Evolutionary conservation across 1,284 basidiomycete genomes (phyloP).

Genomic region (Irpex sp.): DNA sequence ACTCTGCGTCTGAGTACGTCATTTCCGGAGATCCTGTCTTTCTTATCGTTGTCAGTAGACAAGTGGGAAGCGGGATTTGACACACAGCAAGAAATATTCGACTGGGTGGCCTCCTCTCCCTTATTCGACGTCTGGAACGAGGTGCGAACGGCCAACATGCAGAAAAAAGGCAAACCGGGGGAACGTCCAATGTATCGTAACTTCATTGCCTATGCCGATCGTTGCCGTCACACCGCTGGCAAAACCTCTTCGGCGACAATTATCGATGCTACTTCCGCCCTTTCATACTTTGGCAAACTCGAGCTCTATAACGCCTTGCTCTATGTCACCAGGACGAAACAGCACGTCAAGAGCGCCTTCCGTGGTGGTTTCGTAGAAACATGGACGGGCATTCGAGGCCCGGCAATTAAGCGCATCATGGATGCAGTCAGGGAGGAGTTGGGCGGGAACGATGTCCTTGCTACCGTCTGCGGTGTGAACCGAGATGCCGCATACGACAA

Average conservation of each 20-base stretch:
- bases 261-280: background rate
- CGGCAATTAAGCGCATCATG: constrained; percentile 44
- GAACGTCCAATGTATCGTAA: constrained; percentile 54
- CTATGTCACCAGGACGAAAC: constrained; percentile 25
- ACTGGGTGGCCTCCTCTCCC: constrained; percentile 48
- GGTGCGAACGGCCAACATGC: constrained; percentile 17
- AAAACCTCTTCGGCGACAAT: background rate
- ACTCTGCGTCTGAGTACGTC: constrained; percentile 30
- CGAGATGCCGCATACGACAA: background rate
- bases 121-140: constrained; percentile 40
- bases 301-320: constrained; percentile 39
- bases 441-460: constrained; percentile 28
- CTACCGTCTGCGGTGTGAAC: background rate
- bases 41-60: constrained; percentile 50
- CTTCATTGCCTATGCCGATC: constrained; percentile 46
- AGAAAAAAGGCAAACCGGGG: constrained; percentile 31
- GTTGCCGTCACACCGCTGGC: background rate
- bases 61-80: constrained; percentile 47
- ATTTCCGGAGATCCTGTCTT: constrained; percentile 43
- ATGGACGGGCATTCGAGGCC: constrained; percentile 50
- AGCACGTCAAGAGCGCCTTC: constrained; percentile 39
- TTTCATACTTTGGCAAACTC: constrained; percentile 44
- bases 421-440: constrained; percentile 36
- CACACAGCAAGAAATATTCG: constrained; percentile 46
- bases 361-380: constrained; percentile 45